Percentiles rank a stretch among this genome's conserved stretches.
phyloP scores from a whole-genome alignment of 1,284 basidiomycete species.

The Ganoderma meredithae region DNA sequence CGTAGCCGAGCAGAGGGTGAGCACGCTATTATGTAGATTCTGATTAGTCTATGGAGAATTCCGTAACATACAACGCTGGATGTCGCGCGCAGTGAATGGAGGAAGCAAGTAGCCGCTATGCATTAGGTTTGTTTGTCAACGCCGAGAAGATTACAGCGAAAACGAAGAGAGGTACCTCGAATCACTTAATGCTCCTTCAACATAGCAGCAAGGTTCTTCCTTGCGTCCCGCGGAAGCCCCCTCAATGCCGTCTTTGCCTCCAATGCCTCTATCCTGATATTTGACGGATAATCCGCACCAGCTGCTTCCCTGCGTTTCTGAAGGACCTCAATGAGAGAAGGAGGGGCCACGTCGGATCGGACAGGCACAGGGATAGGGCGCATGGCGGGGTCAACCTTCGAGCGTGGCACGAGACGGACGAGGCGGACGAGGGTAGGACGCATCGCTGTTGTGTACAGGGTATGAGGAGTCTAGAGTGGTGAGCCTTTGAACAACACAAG shows the following conservation, averaged over 20 bases:
- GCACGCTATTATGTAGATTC: background rate
- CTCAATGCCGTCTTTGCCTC: conserved; percentile 46
- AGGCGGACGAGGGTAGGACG: conserved; percentile 45
- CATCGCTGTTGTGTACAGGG: conserved; percentile 36
- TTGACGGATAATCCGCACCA: conserved; percentile 49
- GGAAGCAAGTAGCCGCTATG: background rate
- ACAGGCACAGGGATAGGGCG: conserved; percentile 36
- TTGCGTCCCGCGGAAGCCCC: conserved; percentile 44
- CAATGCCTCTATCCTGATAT: conserved; percentile 54
- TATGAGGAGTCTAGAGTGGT: background rate
- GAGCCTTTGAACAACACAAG: background rate
- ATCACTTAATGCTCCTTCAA: conserved; percentile 45
- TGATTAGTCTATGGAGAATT: background rate
- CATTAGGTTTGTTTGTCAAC: background rate
- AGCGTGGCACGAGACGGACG: conserved; percentile 51
- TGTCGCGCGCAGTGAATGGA: background rate
- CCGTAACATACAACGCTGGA: background rate
- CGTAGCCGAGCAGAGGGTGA: background rate
- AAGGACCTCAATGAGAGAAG: conserved; percentile 49
- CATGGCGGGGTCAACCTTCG: conserved; percentile 38
- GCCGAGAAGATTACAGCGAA: background rate
- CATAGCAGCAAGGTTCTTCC: conserved; percentile 46
- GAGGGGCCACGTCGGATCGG: conserved; percentile 40
- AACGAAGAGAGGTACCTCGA: background rate
- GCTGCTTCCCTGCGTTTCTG: conserved; percentile 46